Evolutionary conservation across 805 yeast species (phyloP).

Genomic region (Monosporozyma servazzii): DNA sequence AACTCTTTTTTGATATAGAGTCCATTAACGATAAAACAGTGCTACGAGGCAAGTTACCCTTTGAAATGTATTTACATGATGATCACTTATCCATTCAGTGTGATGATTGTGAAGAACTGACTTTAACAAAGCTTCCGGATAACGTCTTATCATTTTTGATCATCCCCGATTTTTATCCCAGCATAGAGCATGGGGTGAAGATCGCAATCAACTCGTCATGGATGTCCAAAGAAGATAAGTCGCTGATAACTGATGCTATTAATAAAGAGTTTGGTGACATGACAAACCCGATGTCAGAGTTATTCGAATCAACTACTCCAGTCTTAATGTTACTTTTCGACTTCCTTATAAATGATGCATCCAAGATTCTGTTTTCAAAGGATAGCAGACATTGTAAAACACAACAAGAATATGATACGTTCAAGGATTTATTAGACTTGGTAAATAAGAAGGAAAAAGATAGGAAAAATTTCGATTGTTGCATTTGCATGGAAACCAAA

Average conservation of each 20-base stretch:
- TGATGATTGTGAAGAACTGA: constrained; percentile 5
- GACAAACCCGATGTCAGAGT: constrained; percentile 11
- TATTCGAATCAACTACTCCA: constrained; percentile 21
- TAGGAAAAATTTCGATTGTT: constrained; percentile 38
- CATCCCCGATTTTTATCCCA: constrained; percentile 13
- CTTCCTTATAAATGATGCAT: constrained; percentile 25
- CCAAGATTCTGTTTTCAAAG: constrained; percentile 10
- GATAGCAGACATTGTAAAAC: constrained; percentile 5
- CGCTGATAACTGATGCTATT: constrained; percentile 14
- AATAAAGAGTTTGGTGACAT: constrained; percentile 29
- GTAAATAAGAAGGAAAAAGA: constrained; percentile 26
- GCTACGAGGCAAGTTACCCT: constrained; percentile 12
- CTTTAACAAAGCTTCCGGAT: constrained; percentile 9
- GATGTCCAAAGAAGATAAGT: constrained; percentile 19
- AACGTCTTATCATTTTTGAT: constrained; percentile 13
- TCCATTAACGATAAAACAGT: neutral
- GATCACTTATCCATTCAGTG: constrained; percentile 9
- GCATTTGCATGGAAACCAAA: constrained; percentile 44
- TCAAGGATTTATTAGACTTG: constrained; percentile 18
- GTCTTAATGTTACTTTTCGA: constrained; percentile 39
- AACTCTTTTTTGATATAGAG: constrained; percentile 4
- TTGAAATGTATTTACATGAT: constrained; percentile 9
- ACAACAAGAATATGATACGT: constrained; percentile 12
- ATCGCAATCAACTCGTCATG: constrained; percentile 27
- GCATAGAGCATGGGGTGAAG: constrained; percentile 7